These are phyloP conservation scores for Amaranthus palmeri DNA, from an alignment of 148 eudicot genomes.

Conservation along the genomic window DNA sequence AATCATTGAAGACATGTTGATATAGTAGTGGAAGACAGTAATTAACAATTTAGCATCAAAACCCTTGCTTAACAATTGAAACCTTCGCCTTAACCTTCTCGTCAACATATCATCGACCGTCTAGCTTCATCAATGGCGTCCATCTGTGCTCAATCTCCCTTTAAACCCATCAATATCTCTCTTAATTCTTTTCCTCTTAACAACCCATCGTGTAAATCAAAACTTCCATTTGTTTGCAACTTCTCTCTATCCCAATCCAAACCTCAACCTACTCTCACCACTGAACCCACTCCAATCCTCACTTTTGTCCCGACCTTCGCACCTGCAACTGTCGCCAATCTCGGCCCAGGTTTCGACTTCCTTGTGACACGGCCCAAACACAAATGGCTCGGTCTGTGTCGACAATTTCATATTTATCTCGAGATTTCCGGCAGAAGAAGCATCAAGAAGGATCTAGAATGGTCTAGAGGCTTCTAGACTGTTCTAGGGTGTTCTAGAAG, in stretches of 20 bases:
- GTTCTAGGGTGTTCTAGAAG: too few species aligned
- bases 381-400: too few species aligned
- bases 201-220: background rate
- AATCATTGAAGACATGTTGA: too few species aligned
- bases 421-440: too few species aligned
- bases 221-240: slow-evolving; percentile 28
- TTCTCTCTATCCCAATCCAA: slow-evolving; percentile 33
- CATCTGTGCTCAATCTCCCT: slow-evolving; percentile 28
- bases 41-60: background rate
- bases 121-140: slow-evolving; percentile 22
- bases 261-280: slow-evolving; percentile 8
- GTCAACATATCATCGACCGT: too few species aligned
- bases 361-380: too few species aligned
- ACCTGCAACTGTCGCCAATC: slow-evolving; percentile 95
- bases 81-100: too few species aligned
- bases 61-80: too few species aligned
- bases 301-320: slow-evolving; percentile 77
- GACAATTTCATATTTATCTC: too few species aligned
- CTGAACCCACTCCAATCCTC: slow-evolving; percentile 65
- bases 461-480: too few species aligned
- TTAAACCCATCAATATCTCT: slow-evolving; percentile 21
- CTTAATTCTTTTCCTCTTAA: slow-evolving; percentile 9
- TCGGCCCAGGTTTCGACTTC: slow-evolving; percentile 93
- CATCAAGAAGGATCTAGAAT: too few species aligned
- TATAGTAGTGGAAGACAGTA: too few species aligned